Percentiles rank a stretch among this genome's conserved stretches.
phyloP scores from a whole-genome alignment of 768 basidiomycete species.

The Artomyces pyxidatus region DNA sequence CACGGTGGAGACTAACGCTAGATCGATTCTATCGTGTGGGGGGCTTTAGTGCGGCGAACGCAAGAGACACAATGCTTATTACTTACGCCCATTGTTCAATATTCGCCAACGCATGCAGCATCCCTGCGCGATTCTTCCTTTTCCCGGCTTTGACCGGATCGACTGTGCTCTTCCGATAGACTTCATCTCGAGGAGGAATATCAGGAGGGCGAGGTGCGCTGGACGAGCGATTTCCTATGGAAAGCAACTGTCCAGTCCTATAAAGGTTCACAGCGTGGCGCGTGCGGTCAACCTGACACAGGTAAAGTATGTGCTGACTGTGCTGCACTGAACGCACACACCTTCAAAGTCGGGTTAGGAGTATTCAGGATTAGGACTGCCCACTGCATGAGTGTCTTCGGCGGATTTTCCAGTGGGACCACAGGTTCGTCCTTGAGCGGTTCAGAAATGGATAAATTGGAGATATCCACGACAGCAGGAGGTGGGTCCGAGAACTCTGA shows the following conservation, averaged over 20 bases:
- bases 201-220: conserved; percentile 49
- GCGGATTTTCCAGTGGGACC: conserved; percentile 40
- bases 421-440: conserved; percentile 30
- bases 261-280: conserved; percentile 62
- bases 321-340: conserved; percentile 13
- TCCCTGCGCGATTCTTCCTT: conserved; percentile 57
- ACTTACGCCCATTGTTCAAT: conserved; percentile 88
- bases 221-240: conserved; percentile 47
- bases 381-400: conserved; percentile 69
- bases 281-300: conserved; percentile 52
- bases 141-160: conserved; percentile 52
- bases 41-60: background rate
- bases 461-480: conserved; percentile 25
- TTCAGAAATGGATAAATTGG: conserved; percentile 15
- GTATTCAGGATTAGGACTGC: conserved; percentile 76
- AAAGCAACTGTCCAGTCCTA: conserved; percentile 57
- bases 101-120: conserved; percentile 78
- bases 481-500: conserved; percentile 67
- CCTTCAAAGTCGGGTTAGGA: conserved; percentile 58
- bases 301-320: background rate
- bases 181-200: conserved; percentile 53
- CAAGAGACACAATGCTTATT: background rate
- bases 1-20: conserved; percentile 44
- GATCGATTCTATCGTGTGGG: conserved; percentile 54
- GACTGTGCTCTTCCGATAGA: conserved; percentile 41